Evolutionary conservation across 805 yeast species (phyloP).

Genomic region (Candida namnaoensis): DNA sequence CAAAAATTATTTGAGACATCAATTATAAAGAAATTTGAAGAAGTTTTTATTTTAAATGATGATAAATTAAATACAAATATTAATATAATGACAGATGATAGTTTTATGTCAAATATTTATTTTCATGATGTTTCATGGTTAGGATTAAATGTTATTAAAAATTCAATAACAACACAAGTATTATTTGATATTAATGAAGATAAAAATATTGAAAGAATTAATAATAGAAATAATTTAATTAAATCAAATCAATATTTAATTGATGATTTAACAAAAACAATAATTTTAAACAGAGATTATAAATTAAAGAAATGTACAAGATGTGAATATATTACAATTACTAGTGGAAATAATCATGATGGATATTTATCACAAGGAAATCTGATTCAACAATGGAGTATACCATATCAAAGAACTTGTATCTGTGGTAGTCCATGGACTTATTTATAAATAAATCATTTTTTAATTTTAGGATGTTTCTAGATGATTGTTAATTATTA

Average conservation of each 20-base stretch:
- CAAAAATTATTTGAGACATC: conserved; percentile 18
- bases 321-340: conserved; percentile 40
- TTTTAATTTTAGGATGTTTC: too few relatives aligned
- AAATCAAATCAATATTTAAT: conserved; percentile 20
- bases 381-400: conserved; percentile 37
- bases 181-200: conserved; percentile 23
- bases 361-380: conserved; percentile 13
- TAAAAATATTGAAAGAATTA: conserved; percentile 24
- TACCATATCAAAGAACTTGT: conserved; percentile 66
- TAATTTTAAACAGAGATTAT: conserved; percentile 13
- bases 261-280: conserved; percentile 21
- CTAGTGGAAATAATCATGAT: conserved; percentile 22
- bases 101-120: too few relatives aligned
- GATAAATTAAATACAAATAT: too few relatives aligned
- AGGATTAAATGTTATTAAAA: conserved; percentile 23
- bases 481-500: too few relatives aligned
- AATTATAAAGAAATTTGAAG: conserved; percentile 21
- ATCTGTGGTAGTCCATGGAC: conserved; percentile 78
- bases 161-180: conserved; percentile 21
- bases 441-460: conserved; percentile 19
- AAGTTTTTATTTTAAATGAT: conserved; percentile 28
- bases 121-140: conserved; percentile 66
- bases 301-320: conserved; percentile 39
- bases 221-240: conserved; percentile 17
- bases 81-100: too few relatives aligned